Evolutionary conservation across 345 rosid species (phyloP).

Genomic region (Aurinia saxatilis): DNA sequence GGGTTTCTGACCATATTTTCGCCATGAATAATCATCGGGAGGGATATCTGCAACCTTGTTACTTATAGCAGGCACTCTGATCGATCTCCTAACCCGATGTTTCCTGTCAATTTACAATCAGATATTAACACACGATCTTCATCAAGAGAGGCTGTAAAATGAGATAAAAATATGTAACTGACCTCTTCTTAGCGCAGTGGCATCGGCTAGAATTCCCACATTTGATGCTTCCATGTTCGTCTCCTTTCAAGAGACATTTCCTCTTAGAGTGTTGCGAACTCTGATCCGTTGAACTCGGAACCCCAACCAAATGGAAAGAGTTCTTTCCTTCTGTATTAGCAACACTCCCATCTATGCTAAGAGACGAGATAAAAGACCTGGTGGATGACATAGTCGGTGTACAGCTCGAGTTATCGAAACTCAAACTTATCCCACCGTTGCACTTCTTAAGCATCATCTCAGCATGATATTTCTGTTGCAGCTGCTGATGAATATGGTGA

Average conservation of each 20-base stretch:
- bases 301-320: slow-evolving; percentile 49
- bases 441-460: slow-evolving; percentile 63
- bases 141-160: background rate
- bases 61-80: slow-evolving; percentile 77
- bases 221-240: slow-evolving; percentile 48
- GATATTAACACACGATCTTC: background rate
- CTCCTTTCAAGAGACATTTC: slow-evolving; percentile 47
- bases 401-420: slow-evolving; percentile 46
- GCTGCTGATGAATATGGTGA: slow-evolving; percentile 43
- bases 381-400: slow-evolving; percentile 57
- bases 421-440: slow-evolving; percentile 46
- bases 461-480: slow-evolving; percentile 61
- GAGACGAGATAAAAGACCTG: slow-evolving; percentile 58
- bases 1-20: slow-evolving; percentile 83
- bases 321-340: slow-evolving; percentile 35
- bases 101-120: slow-evolving; percentile 37
- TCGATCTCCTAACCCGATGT: slow-evolving; percentile 62
- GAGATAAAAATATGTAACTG: background rate
- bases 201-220: slow-evolving; percentile 52
- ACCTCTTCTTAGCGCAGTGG: slow-evolving; percentile 76
- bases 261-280: slow-evolving; percentile 43
- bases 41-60: slow-evolving; percentile 82
- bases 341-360: slow-evolving; percentile 56
- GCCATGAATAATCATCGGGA: slow-evolving; percentile 78
- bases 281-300: slow-evolving; percentile 42